Conservation (phyloP, 176 grass and related monocot genomes). For the Oryza meyeriana region DNA sequence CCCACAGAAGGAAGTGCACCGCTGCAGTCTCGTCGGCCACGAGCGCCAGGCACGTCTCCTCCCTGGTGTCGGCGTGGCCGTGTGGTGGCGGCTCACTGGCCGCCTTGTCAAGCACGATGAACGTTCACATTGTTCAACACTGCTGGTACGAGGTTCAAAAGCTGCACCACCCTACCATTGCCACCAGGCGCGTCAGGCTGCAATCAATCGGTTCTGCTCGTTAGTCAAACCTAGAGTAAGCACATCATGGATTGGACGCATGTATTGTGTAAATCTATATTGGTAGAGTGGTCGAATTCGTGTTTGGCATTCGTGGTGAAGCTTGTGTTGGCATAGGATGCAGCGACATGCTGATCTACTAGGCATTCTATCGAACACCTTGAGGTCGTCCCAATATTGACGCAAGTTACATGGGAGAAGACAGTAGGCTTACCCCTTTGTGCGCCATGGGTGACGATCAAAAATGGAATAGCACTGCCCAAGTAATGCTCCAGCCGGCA, state of each 20-base stretch:
- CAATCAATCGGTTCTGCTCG: not conserved
- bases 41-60: conserved; percentile 61
- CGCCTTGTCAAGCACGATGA: conserved; percentile 73
- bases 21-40: conserved; percentile 72
- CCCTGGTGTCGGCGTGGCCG: not conserved
- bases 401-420: too few relatives aligned
- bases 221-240: not conserved
- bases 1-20: conserved; percentile 81
- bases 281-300: too few relatives aligned
- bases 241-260: too few relatives aligned
- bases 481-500: too few relatives aligned
- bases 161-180: conserved; percentile 10
- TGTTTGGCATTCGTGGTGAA: too few relatives aligned
- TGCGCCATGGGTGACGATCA: conserved; percentile 21
- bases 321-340: too few relatives aligned
- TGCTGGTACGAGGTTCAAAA: conserved; percentile 64
- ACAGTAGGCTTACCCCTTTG: not conserved
- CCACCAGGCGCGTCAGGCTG: not conserved
- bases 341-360: too few relatives aligned
- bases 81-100: conserved; percentile 8
- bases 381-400: not conserved
- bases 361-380: conserved; percentile 21
- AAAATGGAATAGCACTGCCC: too few relatives aligned
- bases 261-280: too few relatives aligned
- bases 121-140: conserved; percentile 72